These are phyloP conservation scores for Centella asiatica DNA, from an alignment of 129 eudicot genomes.

Conservation along the genomic window DNA sequence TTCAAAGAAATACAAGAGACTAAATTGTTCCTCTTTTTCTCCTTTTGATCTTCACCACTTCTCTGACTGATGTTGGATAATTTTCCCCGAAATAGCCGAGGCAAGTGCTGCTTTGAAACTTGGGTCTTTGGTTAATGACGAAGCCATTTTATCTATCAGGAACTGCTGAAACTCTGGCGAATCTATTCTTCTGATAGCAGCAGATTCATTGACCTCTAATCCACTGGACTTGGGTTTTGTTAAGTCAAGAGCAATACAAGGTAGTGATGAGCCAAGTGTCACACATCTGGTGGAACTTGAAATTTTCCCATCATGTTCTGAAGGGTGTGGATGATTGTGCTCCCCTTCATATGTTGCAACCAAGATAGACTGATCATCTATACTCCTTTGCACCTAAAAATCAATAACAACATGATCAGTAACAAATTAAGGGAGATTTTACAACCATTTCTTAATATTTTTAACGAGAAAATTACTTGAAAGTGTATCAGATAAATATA, in stretches of 20 bases:
- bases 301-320: slow-evolving; percentile 28
- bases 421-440: too few species aligned
- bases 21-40: background rate
- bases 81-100: slow-evolving; percentile 85
- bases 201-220: slow-evolving; percentile 5
- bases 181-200: slow-evolving; percentile 25
- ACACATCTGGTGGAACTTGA: slow-evolving; percentile 21
- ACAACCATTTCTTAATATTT: too few species aligned
- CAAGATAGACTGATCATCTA: slow-evolving; percentile 78
- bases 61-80: slow-evolving; percentile 48
- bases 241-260: slow-evolving; percentile 55
- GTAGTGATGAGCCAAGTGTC: slow-evolving; percentile 23
- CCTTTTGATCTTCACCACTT: slow-evolving; percentile 25
- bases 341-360: slow-evolving; percentile 97
- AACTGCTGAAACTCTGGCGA: slow-evolving; percentile 60
- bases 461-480: too few species aligned
- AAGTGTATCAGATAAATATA: too few species aligned
- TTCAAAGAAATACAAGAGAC: background rate
- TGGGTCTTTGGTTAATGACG: slow-evolving; percentile 81
- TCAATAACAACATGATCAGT: slow-evolving; percentile 1
- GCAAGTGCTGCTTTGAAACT: slow-evolving; percentile 85
- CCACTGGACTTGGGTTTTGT: slow-evolving; percentile 32
- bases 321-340: slow-evolving; percentile 73
- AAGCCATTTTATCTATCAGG: slow-evolving; percentile 86
- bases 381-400: slow-evolving; percentile 76